These are phyloP conservation scores for Penicillium flavigenum DNA, from an alignment of 495 filamentous ascomycete genomes.

Conservation along the genomic window DNA sequence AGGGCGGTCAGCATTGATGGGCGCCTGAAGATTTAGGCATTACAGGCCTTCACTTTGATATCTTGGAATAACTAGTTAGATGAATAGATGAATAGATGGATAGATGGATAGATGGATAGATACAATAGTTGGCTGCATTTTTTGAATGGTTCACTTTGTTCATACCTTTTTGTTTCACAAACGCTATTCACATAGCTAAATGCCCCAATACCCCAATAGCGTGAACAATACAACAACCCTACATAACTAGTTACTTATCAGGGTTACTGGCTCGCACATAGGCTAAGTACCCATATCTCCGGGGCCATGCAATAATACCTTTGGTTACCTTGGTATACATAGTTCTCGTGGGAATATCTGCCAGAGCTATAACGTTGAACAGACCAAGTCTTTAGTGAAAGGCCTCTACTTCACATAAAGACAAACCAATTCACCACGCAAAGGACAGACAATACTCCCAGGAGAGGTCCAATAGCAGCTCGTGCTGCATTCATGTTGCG, in stretches of 20 bases:
- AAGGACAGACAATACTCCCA: not conserved
- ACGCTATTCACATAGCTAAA: not conserved
- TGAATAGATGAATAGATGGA: not conserved
- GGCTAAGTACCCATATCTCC: not conserved
- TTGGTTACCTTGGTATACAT: not conserved
- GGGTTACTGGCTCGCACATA: not conserved
- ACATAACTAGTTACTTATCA: not conserved
- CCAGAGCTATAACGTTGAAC: not conserved
- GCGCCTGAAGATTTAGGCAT: constrained; percentile 4
- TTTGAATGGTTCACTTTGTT: not conserved
- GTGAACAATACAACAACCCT: not conserved
- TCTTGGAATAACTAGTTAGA: no score
- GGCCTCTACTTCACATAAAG: not conserved
- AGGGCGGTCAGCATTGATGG: constrained; percentile 31
- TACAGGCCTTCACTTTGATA: not conserved
- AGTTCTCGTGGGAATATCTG: not conserved
- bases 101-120: not conserved
- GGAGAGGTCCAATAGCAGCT: constrained; percentile 5
- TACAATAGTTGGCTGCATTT: not conserved
- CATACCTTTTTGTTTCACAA: not conserved
- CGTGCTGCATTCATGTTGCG: constrained; percentile 14
- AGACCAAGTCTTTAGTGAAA: not conserved
- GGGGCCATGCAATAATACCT: not conserved
- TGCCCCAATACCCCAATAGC: not conserved
- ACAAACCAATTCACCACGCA: not conserved